Percentiles rank a stretch among this genome's conserved stretches.
phyloP scores from a whole-genome alignment of 2,329 filamentous ascomycete genomes.

The Penicillium sp. region DNA sequence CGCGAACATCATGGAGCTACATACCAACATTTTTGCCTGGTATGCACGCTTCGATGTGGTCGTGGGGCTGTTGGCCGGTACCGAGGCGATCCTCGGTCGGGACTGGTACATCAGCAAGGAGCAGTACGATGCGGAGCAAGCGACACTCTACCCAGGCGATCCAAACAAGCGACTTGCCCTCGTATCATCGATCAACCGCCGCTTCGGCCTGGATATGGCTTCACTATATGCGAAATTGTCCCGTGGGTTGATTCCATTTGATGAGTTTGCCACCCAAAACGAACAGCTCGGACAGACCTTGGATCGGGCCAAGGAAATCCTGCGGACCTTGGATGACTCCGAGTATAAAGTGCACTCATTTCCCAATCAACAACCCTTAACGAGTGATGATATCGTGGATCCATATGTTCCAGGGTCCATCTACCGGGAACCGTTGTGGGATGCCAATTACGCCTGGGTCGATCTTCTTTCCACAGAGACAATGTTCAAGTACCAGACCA shows the following conservation, averaged over 20 bases:
- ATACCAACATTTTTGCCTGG: slow-evolving; percentile 75
- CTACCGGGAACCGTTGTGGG: slow-evolving; percentile 64
- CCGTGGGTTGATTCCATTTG: slow-evolving; percentile 57
- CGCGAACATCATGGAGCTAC: slow-evolving; percentile 63
- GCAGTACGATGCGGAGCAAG: slow-evolving; percentile 57
- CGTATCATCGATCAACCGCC: slow-evolving; percentile 59
- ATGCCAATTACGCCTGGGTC: slow-evolving; percentile 66
- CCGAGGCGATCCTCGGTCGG: slow-evolving; percentile 63
- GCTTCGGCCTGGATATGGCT: slow-evolving; percentile 75
- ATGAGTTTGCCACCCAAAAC: slow-evolving; percentile 62
- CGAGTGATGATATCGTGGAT: slow-evolving; percentile 63
- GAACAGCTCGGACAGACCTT: slow-evolving; percentile 45
- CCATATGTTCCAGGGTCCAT: slow-evolving; percentile 66
- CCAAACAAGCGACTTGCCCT: slow-evolving; percentile 62
- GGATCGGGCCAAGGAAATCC: slow-evolving; percentile 42
- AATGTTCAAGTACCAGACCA: slow-evolving; percentile 72
- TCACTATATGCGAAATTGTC: slow-evolving; percentile 65
- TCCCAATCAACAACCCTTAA: slow-evolving; percentile 47
- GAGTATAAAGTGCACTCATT: slow-evolving; percentile 61
- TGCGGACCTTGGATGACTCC: slow-evolving; percentile 60
- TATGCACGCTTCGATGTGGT: slow-evolving; percentile 85
- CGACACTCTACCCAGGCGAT: slow-evolving; percentile 55
- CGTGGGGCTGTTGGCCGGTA: slow-evolving; percentile 73
- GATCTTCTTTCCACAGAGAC: slow-evolving; percentile 74
- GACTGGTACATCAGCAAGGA: slow-evolving; percentile 70